A percentile compares a stretch with the other conserved stretches of the same genome.
phyloP scores from a whole-genome alignment of 805 yeast species.

The Metschnikowia continentalis region DNA sequence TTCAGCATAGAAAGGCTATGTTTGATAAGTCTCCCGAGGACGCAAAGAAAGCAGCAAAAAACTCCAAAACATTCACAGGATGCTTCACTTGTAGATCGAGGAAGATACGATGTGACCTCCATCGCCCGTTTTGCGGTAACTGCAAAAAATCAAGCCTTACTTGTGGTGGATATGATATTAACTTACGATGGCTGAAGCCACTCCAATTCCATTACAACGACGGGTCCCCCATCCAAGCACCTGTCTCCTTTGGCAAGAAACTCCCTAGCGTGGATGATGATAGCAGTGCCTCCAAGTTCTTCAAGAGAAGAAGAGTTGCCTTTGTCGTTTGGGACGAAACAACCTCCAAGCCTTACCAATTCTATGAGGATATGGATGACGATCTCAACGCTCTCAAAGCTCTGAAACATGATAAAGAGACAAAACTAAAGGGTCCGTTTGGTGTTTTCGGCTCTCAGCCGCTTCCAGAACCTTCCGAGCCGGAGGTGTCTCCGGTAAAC shows the following conservation, averaged over 20 bases:
- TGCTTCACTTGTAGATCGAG: slow-evolving; percentile 84
- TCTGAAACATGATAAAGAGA: slow-evolving; percentile 30
- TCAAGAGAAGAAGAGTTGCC: slow-evolving; percentile 66
- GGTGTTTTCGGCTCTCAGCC: slow-evolving; percentile 54
- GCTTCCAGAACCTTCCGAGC: background rate
- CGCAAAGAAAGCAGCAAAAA: slow-evolving; percentile 1
- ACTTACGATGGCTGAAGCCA: slow-evolving; percentile 72
- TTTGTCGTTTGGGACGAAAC: slow-evolving; percentile 67
- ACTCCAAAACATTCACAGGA: slow-evolving; percentile 72
- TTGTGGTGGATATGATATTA: slow-evolving; percentile 83
- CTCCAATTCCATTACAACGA: slow-evolving; percentile 26
- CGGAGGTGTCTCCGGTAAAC: background rate
- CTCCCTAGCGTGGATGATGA: slow-evolving; percentile 13
- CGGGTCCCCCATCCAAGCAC: slow-evolving; percentile 27
- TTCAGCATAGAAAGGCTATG: background rate
- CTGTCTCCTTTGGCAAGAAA: slow-evolving; percentile 27
- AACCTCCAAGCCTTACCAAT: slow-evolving; percentile 46
- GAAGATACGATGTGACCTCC: slow-evolving; percentile 75
- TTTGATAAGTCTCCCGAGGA: background rate
- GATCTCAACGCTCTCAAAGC: slow-evolving; percentile 46
- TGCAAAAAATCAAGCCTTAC: slow-evolving; percentile 62
- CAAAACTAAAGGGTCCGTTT: slow-evolving; percentile 69
- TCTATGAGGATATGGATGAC: slow-evolving; percentile 80
- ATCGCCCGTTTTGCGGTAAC: slow-evolving; percentile 64
- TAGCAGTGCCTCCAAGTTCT: slow-evolving; percentile 37